Evolutionary conservation across 441 rosid genomes (phyloP).

Genomic region (Lepidium campestre): DNA sequence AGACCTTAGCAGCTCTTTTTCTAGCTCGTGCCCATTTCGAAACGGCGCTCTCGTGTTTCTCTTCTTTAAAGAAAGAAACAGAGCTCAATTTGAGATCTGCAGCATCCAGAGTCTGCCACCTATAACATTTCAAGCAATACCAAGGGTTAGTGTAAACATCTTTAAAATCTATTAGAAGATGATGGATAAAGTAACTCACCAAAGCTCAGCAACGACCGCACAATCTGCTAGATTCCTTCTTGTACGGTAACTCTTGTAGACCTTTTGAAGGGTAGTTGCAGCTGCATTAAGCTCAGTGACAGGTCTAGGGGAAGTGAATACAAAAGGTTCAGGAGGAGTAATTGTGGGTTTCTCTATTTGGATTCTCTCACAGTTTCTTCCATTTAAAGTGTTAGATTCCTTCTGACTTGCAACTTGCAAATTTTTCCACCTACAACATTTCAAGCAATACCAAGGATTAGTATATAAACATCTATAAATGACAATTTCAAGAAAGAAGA

Average conservation of each 20-base stretch:
- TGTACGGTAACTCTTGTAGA: slow-evolving; percentile 53
- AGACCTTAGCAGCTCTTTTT: slow-evolving; percentile 43
- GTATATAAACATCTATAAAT: neutral
- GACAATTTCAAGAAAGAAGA: neutral
- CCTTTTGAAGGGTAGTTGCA: slow-evolving; percentile 49
- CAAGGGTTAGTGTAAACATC: neutral
- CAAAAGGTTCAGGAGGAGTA: slow-evolving; percentile 20
- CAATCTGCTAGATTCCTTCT: slow-evolving; percentile 55
- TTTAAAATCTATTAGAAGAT: neutral
- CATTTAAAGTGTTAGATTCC: neutral
- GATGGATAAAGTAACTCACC: slow-evolving; percentile 11
- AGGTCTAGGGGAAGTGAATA: slow-evolving; percentile 24
- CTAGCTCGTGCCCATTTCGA: slow-evolving; percentile 42
- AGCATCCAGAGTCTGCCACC: slow-evolving; percentile 33
- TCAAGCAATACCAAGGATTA: neutral
- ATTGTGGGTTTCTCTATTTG: slow-evolving; percentile 16
- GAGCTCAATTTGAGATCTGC: slow-evolving; percentile 37
- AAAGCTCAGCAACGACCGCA: slow-evolving; percentile 32
- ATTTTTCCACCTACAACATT: slow-evolving; percentile 41
- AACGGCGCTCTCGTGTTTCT: slow-evolving; percentile 40
- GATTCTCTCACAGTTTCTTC: slow-evolving; percentile 22
- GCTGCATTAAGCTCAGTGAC: slow-evolving; percentile 40
- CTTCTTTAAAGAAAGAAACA: slow-evolving; percentile 44
- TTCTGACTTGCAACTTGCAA: slow-evolving; percentile 32
- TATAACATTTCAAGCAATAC: neutral